phyloP scores from a whole-genome alignment of 495 filamentous ascomycete genomes.

The Tetracladium marchalianum region DNA sequence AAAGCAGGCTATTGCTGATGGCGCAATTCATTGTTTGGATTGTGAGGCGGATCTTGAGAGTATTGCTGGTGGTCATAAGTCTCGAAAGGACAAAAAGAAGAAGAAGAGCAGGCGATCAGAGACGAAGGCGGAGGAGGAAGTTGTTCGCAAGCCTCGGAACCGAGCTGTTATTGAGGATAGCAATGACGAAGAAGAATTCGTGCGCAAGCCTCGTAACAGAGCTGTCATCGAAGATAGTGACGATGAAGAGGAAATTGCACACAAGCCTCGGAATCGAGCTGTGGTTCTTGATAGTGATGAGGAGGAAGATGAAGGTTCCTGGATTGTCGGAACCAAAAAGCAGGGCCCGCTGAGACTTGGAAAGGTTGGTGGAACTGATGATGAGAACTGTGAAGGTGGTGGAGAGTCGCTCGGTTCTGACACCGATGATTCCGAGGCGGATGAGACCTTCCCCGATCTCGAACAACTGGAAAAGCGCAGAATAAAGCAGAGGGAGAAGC shows the following conservation, averaged over 20 bases:
- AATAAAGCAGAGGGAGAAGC: constrained; percentile 2
- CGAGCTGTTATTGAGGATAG: constrained; percentile 29
- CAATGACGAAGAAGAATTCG: constrained; percentile 28
- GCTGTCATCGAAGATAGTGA: constrained; percentile 52
- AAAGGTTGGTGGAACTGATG: constrained; percentile 70
- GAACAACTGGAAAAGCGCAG: constrained; percentile 7
- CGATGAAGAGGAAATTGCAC: constrained; percentile 30
- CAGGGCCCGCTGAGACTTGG: constrained; percentile 49
- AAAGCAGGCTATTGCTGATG: constrained; percentile 42
- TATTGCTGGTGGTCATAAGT: constrained; percentile 22
- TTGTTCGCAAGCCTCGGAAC: constrained; percentile 22
- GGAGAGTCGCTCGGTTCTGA: constrained; percentile 67
- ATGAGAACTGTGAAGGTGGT: constrained; percentile 78
- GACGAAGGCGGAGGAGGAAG: constrained; percentile 20
- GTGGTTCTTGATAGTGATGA: constrained; percentile 54
- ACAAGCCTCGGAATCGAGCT: constrained; percentile 36
- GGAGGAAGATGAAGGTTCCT: constrained; percentile 57
- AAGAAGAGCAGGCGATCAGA: constrained; percentile 19
- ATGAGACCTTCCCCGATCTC: constrained; percentile 29
- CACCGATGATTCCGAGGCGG: constrained; percentile 37
- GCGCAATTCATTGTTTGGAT: constrained; percentile 57
- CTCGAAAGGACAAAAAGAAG: constrained; percentile 18
- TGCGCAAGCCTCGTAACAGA: constrained; percentile 34
- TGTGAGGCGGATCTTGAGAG: constrained; percentile 57
- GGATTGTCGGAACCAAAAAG: constrained; percentile 62